phyloP scores from a whole-genome alignment of 1,284 basidiomycete species.

The Ganoderma leucocontextum region DNA sequence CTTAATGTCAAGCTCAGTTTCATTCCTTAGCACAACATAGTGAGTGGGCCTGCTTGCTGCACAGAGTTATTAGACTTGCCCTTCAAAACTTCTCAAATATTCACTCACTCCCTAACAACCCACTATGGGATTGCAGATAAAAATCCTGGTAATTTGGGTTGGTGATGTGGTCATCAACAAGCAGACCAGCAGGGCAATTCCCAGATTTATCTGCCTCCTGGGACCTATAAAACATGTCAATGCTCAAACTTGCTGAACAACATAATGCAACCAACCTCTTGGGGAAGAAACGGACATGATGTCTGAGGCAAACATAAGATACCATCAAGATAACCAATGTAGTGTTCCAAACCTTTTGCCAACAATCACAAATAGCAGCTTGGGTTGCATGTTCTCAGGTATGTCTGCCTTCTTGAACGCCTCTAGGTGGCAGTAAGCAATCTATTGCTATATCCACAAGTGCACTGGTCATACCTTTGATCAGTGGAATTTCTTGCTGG shows the following conservation, averaged over 20 bases:
- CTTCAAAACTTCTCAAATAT: background rate
- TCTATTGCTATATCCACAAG: too few species aligned
- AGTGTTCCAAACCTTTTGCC: constrained; percentile 54
- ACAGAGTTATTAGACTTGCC: background rate
- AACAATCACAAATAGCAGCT: constrained; percentile 56
- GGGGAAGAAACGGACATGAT: constrained; percentile 62
- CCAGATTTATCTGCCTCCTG: constrained; percentile 47
- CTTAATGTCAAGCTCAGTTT: constrained; percentile 46
- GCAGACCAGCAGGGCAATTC: constrained; percentile 58
- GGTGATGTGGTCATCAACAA: constrained; percentile 54
- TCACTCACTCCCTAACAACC: constrained; percentile 43
- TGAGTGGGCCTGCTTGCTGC: constrained; percentile 62
- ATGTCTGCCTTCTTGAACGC: constrained; percentile 18
- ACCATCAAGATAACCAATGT: background rate
- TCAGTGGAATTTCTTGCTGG: constrained; percentile 51
- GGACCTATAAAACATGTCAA: background rate
- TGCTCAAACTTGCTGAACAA: background rate
- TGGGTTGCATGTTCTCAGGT: constrained; percentile 35
- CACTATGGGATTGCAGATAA: constrained; percentile 66
- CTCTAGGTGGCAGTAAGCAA: constrained; percentile 4
- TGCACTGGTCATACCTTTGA: constrained; percentile 48
- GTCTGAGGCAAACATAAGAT: constrained; percentile 39
- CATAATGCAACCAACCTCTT: constrained; percentile 14
- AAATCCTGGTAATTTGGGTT: constrained; percentile 58
- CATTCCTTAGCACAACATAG: constrained; percentile 66